Evolutionary conservation across 2,329 filamentous ascomycete genomes (phyloP).

Genomic region (Fusarium sp.): DNA sequence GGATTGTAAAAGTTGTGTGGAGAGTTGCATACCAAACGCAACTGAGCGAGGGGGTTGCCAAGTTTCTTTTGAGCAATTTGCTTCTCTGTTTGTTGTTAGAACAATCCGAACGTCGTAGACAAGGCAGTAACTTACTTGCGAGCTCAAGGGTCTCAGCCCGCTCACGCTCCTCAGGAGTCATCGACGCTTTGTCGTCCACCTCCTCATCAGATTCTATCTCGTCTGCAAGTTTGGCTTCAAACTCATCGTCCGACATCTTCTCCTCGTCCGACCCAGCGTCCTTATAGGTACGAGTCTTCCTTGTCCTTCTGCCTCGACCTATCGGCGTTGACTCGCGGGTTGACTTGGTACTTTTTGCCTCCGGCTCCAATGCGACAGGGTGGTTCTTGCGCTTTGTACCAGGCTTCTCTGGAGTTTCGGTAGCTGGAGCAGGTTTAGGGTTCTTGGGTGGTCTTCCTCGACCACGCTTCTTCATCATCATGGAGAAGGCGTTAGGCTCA

Average conservation of each 20-base stretch:
- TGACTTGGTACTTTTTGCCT: slow-evolving; percentile 77
- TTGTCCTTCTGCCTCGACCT: slow-evolving; percentile 62
- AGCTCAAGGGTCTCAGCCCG: slow-evolving; percentile 75
- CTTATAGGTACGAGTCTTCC: slow-evolving; percentile 61
- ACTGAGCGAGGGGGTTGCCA: slow-evolving; percentile 91
- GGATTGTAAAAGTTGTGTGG: slow-evolving; percentile 98
- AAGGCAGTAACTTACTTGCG: slow-evolving; percentile 69
- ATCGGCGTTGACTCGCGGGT: slow-evolving; percentile 80
- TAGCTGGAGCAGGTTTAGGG: slow-evolving; percentile 37
- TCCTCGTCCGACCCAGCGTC: slow-evolving; percentile 70
- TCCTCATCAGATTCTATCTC: slow-evolving; percentile 62
- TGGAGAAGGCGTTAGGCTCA: slow-evolving; percentile 60
- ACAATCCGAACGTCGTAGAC: background rate
- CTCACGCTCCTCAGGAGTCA: slow-evolving; percentile 70
- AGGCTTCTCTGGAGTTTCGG: slow-evolving; percentile 33
- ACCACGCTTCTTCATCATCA: slow-evolving; percentile 63
- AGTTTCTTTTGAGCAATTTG: slow-evolving; percentile 93
- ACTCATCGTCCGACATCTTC: slow-evolving; percentile 81
- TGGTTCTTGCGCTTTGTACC: slow-evolving; percentile 50
- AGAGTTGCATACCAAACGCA: slow-evolving; percentile 90
- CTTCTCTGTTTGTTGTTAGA: slow-evolving; percentile 65
- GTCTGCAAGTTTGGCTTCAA: slow-evolving; percentile 79
- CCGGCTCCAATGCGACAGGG: slow-evolving; percentile 48
- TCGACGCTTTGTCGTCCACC: slow-evolving; percentile 40
- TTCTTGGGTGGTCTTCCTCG: slow-evolving; percentile 41